Evolutionary conservation across 495 filamentous ascomycete species (phyloP).

Genomic region (Penicillium daleae): DNA sequence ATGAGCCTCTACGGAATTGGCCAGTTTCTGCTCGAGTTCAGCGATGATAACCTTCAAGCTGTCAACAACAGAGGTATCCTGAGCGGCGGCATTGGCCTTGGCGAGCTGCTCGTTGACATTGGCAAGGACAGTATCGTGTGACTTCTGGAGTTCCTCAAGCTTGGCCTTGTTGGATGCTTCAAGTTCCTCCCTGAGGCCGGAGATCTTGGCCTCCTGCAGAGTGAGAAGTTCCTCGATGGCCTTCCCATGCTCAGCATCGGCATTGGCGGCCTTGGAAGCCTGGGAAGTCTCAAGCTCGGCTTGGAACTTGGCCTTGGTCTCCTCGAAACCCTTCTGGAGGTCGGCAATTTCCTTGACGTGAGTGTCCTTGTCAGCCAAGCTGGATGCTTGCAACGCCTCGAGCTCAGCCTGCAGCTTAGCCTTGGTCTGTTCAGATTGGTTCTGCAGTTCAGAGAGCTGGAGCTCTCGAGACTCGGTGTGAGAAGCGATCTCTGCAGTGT

Average conservation of each 20-base stretch:
- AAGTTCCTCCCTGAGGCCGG: slow-evolving; percentile 40
- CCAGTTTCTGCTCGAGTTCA: slow-evolving; percentile 44
- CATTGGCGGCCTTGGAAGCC: slow-evolving; percentile 38
- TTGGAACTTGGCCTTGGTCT: slow-evolving; percentile 38
- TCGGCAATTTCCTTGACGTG: slow-evolving; percentile 33
- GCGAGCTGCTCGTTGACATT: slow-evolving; percentile 39
- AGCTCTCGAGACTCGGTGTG: slow-evolving; percentile 38
- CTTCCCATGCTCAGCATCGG: slow-evolving; percentile 48
- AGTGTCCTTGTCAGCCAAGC: slow-evolving; percentile 34
- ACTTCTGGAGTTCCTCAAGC: slow-evolving; percentile 43
- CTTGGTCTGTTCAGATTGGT: slow-evolving; percentile 39
- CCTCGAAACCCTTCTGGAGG: slow-evolving; percentile 41
- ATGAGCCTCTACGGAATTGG: slow-evolving; percentile 36
- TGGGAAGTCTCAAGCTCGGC: slow-evolving; percentile 40
- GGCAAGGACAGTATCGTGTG: slow-evolving; percentile 41
- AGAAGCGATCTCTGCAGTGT: slow-evolving; percentile 37
- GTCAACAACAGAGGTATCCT: slow-evolving; percentile 46
- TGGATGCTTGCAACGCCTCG: slow-evolving; percentile 33
- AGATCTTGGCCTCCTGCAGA: slow-evolving; percentile 46
- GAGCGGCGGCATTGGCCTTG: slow-evolving; percentile 41
- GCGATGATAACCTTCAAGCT: slow-evolving; percentile 40
- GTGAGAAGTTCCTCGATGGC: slow-evolving; percentile 53
- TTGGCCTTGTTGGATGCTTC: slow-evolving; percentile 43
- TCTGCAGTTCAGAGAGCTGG: slow-evolving; percentile 41
- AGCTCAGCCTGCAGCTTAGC: slow-evolving; percentile 40